Evolutionary conservation across 768 basidiomycete genomes (phyloP).

Genomic region (Boletus eberwhitei): DNA sequence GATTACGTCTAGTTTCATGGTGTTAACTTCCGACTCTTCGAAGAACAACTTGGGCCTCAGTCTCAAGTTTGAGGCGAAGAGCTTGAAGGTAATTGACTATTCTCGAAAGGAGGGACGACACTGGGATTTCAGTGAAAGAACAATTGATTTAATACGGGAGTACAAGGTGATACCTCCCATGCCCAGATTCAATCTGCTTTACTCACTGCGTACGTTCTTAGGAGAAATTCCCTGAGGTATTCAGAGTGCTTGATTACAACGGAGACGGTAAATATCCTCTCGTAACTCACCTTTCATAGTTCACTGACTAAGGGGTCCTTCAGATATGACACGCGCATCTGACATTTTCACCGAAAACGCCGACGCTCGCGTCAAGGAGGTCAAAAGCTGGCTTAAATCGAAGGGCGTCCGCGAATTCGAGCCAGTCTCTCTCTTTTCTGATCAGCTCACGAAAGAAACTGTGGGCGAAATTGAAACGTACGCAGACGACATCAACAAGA

Average conservation of each 20-base stretch:
- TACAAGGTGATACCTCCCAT: slow-evolving; percentile 58
- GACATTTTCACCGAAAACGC: slow-evolving; percentile 58
- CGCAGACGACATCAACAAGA: slow-evolving; percentile 63
- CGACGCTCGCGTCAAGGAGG: slow-evolving; percentile 69
- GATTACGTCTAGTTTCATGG: slow-evolving; percentile 93
- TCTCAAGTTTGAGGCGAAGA: slow-evolving; percentile 94
- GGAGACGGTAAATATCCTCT: slow-evolving; percentile 55
- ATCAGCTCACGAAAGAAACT: slow-evolving; percentile 88
- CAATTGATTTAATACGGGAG: slow-evolving; percentile 73
- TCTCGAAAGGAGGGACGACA: slow-evolving; percentile 76
- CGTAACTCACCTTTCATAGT: neutral
- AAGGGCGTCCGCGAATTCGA: slow-evolving; percentile 90
- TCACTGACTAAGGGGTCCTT: slow-evolving; percentile 1
- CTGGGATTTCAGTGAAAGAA: slow-evolving; percentile 94
- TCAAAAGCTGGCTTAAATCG: slow-evolving; percentile 80
- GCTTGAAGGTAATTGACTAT: slow-evolving; percentile 90
- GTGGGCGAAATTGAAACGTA: slow-evolving; percentile 75
- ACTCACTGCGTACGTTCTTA: slow-evolving; percentile 26
- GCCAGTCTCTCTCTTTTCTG: slow-evolving; percentile 87
- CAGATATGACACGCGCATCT: slow-evolving; percentile 70
- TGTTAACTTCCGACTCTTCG: slow-evolving; percentile 65
- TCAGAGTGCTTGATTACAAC: slow-evolving; percentile 61
- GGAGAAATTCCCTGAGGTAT: slow-evolving; percentile 82
- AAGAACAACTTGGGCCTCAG: slow-evolving; percentile 92
- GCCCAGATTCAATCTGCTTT: neutral